phyloP scores from a whole-genome alignment of 2,329 filamentous ascomycete species.

The Fusarium setosum region DNA sequence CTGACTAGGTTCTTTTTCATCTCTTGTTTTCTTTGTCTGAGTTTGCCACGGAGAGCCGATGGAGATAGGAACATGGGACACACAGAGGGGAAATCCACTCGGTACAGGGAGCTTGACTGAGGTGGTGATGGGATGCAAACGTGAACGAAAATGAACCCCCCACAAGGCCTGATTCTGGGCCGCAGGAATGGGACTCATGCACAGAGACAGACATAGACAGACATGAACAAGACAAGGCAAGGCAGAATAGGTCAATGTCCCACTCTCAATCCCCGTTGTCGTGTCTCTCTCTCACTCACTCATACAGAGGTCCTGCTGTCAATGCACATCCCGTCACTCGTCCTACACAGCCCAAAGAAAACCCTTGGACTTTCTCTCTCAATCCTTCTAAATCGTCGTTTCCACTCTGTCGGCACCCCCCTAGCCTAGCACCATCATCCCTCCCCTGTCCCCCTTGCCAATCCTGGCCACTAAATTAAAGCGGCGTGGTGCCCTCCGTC shows the following conservation, averaged over 20 bases:
- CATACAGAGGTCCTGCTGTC: not conserved
- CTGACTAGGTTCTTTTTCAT: too few species aligned
- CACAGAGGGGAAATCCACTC: not conserved
- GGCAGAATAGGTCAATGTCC: not conserved
- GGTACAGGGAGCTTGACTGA: not conserved
- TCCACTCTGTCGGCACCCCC: conserved; percentile 24
- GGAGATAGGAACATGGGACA: not conserved
- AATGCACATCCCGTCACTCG: conserved; percentile 7
- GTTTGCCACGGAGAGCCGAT: conserved; percentile 1
- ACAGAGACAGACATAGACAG: conserved; percentile 16
- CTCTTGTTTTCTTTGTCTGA: conserved; percentile 4
- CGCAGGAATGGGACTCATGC: conserved; percentile 31
- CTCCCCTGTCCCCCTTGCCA: not conserved
- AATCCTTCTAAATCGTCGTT: conserved; percentile 20
- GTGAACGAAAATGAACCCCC: conserved; percentile 22
- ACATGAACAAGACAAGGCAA: conserved; percentile 16
- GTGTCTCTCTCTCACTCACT: not conserved
- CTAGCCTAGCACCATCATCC: not conserved
- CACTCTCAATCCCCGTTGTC: not conserved
- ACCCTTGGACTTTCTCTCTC: not conserved
- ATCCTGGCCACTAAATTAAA: conserved; percentile 31
- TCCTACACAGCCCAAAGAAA: not conserved
- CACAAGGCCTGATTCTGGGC: conserved; percentile 39
- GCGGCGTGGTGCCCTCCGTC: conserved; percentile 30
- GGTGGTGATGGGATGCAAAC: conserved; percentile 14